These are phyloP conservation scores for Thermothielavioides terrestris DNA, from an alignment of 495 filamentous ascomycete species.

Conservation along the genomic window DNA sequence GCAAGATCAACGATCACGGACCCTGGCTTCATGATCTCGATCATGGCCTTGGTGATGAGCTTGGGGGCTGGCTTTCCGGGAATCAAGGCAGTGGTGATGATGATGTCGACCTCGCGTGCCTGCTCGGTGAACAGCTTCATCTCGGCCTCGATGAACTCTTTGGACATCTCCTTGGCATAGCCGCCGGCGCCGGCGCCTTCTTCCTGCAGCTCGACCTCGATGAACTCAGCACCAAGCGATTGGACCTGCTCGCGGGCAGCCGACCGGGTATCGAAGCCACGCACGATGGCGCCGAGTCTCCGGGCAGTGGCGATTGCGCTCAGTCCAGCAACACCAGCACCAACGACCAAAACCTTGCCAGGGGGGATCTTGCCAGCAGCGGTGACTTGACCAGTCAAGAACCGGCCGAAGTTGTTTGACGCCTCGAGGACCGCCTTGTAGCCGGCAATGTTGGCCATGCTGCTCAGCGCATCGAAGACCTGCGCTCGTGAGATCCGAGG, in stretches of 20 bases:
- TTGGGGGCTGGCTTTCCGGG: constrained; percentile 68
- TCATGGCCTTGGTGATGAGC: constrained; percentile 68
- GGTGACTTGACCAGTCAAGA: constrained; percentile 74
- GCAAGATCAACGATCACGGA: constrained; percentile 76
- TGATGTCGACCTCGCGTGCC: constrained; percentile 74
- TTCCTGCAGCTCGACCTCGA: constrained; percentile 76
- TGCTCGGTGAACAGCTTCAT: constrained; percentile 82
- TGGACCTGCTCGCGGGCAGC: constrained; percentile 77
- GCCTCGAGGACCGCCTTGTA: constrained; percentile 81
- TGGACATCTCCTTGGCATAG: constrained; percentile 82
- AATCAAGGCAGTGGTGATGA: constrained; percentile 76
- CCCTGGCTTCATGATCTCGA: constrained; percentile 71
- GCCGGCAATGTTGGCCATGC: constrained; percentile 81
- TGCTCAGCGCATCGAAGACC: constrained; percentile 71
- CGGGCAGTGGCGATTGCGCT: constrained; percentile 74
- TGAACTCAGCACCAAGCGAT: constrained; percentile 73
- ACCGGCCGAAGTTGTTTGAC: constrained; percentile 73
- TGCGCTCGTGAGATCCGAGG: constrained; percentile 76
- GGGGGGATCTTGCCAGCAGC: constrained; percentile 77
- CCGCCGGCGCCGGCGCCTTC: constrained; percentile 74
- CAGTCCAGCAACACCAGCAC: constrained; percentile 71
- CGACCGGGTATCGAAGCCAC: constrained; percentile 72
- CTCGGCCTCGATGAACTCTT: constrained; percentile 79
- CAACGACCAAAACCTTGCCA: constrained; percentile 74
- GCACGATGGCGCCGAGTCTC: constrained; percentile 73